These are phyloP conservation scores for Coniochaeta prunicola DNA, from an alignment of 2,329 filamentous ascomycete species.

Conservation along the genomic window DNA sequence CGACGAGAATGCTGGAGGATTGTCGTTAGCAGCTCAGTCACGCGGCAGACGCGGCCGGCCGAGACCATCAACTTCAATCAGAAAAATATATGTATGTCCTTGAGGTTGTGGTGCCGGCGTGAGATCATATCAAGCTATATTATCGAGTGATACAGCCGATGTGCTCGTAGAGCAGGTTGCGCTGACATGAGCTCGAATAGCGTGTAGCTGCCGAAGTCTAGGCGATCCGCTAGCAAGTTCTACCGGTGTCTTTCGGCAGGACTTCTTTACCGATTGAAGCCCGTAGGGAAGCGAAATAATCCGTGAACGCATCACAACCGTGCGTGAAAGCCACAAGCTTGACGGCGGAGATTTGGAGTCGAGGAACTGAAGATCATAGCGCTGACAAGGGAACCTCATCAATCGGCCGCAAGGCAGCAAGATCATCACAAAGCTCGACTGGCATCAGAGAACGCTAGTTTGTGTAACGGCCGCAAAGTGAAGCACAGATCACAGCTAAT, in stretches of 20 bases:
- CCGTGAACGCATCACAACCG: background rate
- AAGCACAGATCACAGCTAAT: conserved; percentile 1
- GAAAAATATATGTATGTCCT: background rate
- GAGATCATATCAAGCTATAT: background rate
- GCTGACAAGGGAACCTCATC: background rate
- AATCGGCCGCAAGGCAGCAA: background rate
- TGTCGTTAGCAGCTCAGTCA: background rate
- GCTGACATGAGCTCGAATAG: background rate
- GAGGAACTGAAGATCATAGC: background rate
- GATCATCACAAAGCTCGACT: background rate
- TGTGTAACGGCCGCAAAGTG: conserved; percentile 2
- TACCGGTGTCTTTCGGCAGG: background rate
- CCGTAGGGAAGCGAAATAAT: background rate
- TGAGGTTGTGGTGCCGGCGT: background rate
- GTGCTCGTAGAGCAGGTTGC: background rate
- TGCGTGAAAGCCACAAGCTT: background rate
- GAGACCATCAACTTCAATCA: background rate
- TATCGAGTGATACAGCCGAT: background rate
- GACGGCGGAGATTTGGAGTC: background rate
- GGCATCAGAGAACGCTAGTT: background rate
- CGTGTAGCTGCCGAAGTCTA: background rate
- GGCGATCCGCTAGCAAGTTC: background rate
- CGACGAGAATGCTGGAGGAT: background rate
- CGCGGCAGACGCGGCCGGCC: conserved; percentile 8
- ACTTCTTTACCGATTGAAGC: background rate